Evolutionary conservation across 2,329 filamentous ascomycete species (phyloP).

Genomic region (Arachnopeziza araneosa): DNA sequence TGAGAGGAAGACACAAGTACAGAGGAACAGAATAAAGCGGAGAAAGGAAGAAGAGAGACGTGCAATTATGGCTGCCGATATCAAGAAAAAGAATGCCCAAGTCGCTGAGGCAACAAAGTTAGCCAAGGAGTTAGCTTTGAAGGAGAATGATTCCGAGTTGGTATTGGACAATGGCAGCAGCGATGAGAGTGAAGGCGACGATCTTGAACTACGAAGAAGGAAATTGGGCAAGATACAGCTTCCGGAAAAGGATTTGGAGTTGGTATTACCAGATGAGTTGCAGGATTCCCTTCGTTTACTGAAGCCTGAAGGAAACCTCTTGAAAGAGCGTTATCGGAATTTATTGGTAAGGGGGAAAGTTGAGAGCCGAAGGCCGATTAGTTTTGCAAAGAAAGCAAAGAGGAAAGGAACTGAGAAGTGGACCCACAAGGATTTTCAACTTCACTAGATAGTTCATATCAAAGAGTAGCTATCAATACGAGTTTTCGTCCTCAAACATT

Average conservation of each 20-base stretch:
- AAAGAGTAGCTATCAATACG: not conserved
- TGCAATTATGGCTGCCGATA: slow-evolving; percentile 68
- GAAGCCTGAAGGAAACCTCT: slow-evolving; percentile 91
- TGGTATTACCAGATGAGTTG: slow-evolving; percentile 77
- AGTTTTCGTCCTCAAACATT: no score
- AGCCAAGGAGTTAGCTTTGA: slow-evolving; percentile 54
- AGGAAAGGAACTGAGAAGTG: slow-evolving; percentile 88
- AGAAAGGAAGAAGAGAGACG: slow-evolving; percentile 81
- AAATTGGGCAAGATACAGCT: slow-evolving; percentile 69
- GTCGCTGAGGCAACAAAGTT: slow-evolving; percentile 66
- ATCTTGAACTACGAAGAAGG: slow-evolving; percentile 60
- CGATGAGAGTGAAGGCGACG: slow-evolving; percentile 46
- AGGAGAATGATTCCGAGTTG: slow-evolving; percentile 45
- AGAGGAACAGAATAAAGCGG: slow-evolving; percentile 82
- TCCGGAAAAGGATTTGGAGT: slow-evolving; percentile 73
- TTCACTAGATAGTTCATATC: slow-evolving; percentile 21
- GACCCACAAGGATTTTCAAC: slow-evolving; percentile 86
- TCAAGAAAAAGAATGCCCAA: slow-evolving; percentile 69
- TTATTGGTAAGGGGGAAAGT: slow-evolving; percentile 84
- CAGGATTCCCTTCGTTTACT: slow-evolving; percentile 74
- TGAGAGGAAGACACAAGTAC: slow-evolving; percentile 76
- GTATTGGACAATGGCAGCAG: slow-evolving; percentile 43
- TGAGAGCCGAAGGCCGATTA: slow-evolving; percentile 72
- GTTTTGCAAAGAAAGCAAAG: slow-evolving; percentile 78
- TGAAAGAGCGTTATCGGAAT: slow-evolving; percentile 87